Conservation (phyloP, 305 asterid species). For the Petunia hybrid region DNA sequence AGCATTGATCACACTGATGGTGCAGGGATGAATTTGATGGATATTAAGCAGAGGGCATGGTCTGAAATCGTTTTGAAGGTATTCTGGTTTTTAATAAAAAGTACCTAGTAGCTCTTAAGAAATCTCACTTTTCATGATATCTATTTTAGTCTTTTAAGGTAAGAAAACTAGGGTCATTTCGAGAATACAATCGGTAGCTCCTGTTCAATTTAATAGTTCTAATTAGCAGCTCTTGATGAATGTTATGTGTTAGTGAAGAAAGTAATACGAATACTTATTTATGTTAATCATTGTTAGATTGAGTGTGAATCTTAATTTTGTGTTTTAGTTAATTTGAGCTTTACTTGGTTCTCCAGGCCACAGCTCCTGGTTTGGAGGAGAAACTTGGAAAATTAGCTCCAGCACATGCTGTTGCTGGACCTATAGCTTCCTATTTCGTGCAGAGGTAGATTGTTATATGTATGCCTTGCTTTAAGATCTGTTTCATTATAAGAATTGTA, state of each 20-base stretch:
- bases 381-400: constrained; percentile 85
- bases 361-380: constrained; percentile 75
- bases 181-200: neutral
- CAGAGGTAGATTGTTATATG: constrained; percentile 56
- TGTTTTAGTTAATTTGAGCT: constrained; percentile 3
- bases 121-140: neutral
- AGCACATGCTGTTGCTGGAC: constrained; percentile 79
- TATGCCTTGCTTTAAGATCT: neutral
- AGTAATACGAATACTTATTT: neutral
- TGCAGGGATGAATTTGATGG: constrained; percentile 94
- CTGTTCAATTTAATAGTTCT: neutral
- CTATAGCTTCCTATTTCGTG: constrained; percentile 63
- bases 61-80: constrained; percentile 67
- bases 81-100: constrained; percentile 19
- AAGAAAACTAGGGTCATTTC: too few relatives aligned
- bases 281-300: neutral
- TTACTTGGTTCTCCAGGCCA: constrained; percentile 47
- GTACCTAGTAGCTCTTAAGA: neutral
- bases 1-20: constrained; percentile 88
- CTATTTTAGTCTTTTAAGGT: neutral
- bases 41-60: constrained; percentile 74
- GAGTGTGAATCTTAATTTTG: neutral
- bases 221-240: neutral
- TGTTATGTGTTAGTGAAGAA: constrained; percentile 1
- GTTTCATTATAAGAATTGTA: neutral